phyloP scores from a whole-genome alignment of 108 stramenopile species.

The Cyclostephanos tholiformis region DNA sequence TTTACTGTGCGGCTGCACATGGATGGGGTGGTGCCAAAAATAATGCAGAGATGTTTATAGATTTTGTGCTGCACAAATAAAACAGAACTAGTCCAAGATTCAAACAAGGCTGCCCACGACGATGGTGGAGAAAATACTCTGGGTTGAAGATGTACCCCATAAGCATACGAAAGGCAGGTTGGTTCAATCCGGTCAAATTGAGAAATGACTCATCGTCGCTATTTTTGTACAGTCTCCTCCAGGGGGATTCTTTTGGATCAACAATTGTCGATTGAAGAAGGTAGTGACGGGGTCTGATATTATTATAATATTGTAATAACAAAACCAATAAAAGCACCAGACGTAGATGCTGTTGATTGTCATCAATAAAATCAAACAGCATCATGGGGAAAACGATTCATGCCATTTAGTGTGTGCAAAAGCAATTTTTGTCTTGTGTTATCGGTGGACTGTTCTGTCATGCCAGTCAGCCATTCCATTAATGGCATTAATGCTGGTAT shows the following conservation, averaged over 20 bases:
- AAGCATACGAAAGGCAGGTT: neutral
- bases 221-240: neutral
- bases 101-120: neutral
- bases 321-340: too few species aligned
- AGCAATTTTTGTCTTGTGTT: too few species aligned
- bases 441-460: too few species aligned
- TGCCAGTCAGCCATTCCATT: too few species aligned
- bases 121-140: neutral
- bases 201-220: neutral
- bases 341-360: too few species aligned
- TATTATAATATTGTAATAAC: neutral
- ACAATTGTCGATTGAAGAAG: neutral
- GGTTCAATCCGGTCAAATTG: neutral
- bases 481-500: too few species aligned
- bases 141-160: neutral
- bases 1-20: neutral
- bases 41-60: neutral
- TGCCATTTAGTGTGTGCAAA: too few species aligned
- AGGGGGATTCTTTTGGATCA: neutral
- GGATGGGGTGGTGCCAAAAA: neutral
- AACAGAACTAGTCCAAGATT: neutral
- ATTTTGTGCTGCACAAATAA: neutral
- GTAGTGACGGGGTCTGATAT: neutral
- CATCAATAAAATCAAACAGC: too few species aligned
- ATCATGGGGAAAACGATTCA: too few species aligned